Evolutionary conservation across 2,329 filamentous ascomycete species (phyloP).

Genomic region (Calonectria pteridis): DNA sequence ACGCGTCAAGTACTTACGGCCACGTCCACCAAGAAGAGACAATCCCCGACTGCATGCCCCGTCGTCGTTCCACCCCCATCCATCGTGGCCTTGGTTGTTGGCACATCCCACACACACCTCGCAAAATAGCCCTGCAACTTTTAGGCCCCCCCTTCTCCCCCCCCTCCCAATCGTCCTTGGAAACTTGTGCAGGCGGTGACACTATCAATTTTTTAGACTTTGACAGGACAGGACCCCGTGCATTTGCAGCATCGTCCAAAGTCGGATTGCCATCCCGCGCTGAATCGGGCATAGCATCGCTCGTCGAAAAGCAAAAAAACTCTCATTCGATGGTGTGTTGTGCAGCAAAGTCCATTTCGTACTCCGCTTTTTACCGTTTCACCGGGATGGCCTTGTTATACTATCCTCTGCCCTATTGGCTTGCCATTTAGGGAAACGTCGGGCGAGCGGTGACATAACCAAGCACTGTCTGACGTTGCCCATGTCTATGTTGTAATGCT

Average conservation of each 20-base stretch:
- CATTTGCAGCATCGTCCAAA: constrained; percentile 7
- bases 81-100: constrained; percentile 4
- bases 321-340: not conserved
- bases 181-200: constrained; percentile 20
- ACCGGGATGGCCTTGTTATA: not conserved
- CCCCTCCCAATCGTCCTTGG: not conserved
- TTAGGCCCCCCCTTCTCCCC: not conserved
- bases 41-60: constrained; percentile 22
- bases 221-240: not conserved
- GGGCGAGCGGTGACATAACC: constrained; percentile 1
- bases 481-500: not conserved
- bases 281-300: constrained; percentile 1
- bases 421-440: constrained; percentile 1
- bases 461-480: constrained; percentile 6
- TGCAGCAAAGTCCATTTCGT: not conserved
- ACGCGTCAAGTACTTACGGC: not conserved
- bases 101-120: constrained; percentile 17
- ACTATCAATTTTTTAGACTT: constrained; percentile 20
- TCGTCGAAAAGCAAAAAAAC: not conserved
- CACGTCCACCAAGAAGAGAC: constrained; percentile 12
- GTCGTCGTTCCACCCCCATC: constrained; percentile 25
- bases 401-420: not conserved
- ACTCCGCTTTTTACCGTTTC: constrained; percentile 11
- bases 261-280: not conserved
- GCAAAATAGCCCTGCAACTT: constrained; percentile 20